Evolutionary conservation across 768 basidiomycete species (phyloP).

Genomic region (Clitopilus hobsonii): DNA sequence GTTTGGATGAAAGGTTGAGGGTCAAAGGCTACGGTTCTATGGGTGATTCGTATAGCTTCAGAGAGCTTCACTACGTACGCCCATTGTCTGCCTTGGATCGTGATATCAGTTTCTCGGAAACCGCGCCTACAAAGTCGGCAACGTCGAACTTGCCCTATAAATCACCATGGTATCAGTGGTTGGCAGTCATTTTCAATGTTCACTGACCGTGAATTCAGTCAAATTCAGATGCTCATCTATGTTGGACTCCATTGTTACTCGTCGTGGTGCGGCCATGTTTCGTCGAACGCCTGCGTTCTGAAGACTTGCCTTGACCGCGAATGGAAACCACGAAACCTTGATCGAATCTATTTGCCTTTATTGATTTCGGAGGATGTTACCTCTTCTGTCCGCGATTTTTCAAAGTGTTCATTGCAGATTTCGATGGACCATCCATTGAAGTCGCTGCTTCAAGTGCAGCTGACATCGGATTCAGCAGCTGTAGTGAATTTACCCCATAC

Average conservation of each 20-base stretch:
- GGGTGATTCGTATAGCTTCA: background rate
- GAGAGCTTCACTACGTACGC: constrained; percentile 38
- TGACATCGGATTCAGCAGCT: constrained; percentile 64
- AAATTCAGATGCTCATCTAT: constrained; percentile 51
- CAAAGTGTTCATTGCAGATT: background rate
- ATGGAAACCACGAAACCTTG: constrained; percentile 8
- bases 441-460: constrained; percentile 61
- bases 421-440: constrained; percentile 46
- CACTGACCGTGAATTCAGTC: constrained; percentile 48
- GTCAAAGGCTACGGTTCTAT: constrained; percentile 67
- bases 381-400: constrained; percentile 5
- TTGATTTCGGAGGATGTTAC: constrained; percentile 10
- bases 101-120: constrained; percentile 85
- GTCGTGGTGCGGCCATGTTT: constrained; percentile 10
- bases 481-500: constrained; percentile 56
- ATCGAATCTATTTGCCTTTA: constrained; percentile 13
- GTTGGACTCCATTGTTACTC: constrained; percentile 39
- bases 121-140: constrained; percentile 79
- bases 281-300: background rate
- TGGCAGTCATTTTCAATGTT: constrained; percentile 1
- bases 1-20: constrained; percentile 90
- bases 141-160: constrained; percentile 84
- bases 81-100: constrained; percentile 82
- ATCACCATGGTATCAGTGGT: background rate
- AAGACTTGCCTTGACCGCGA: background rate